Evolutionary conservation across 768 basidiomycete genomes (phyloP), one percentile per base, ranked within the genome.

Genomic region (Rhodotorula sphaerocarpa): DNA sequence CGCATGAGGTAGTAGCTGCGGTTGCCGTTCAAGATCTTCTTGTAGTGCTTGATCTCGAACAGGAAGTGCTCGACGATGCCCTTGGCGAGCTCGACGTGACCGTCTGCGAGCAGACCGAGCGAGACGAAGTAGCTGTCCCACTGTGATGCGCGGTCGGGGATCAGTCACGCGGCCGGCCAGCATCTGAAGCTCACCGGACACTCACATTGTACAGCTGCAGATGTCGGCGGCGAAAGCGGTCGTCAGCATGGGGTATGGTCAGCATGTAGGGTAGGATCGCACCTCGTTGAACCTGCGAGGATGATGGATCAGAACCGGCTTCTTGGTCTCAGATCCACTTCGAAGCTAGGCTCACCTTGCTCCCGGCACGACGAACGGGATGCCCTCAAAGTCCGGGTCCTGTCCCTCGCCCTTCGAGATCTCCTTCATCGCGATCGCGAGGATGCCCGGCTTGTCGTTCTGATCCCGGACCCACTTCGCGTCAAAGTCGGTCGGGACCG

Each of bases 41-140:
- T 56, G 61, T 73, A 71, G 67, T 73, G 88, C 78, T 85, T 90
- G 79, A 99, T 95, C 79, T 97, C 90, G 74, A 97, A 99, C 73
- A 95, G 87, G 78, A 97, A 99, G 75, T 99, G 93, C 58, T 97
- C 95, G 47, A 96, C 91, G 84, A 97, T 90, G 71, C 90, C 89
- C 76, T 91, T 90, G 25, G 95, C 93, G 84, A 97, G 87, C 61
- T 84, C 82, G 33, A 93, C 84, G 71, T 90, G 86, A 31, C 91
- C 92, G 73, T 99, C 93, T 28, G 96, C 89, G 12, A 99, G 83
- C 33, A 99, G 82, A 21, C 93, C 93, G 30, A 97, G 83, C 12
- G 87, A 80, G 72, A 93, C 90, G 75, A 95, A 95, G 78, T 92
- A 92, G 11, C 87, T 89, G 76, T 92, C 72, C 72, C 70, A 71